Evolutionary conservation across 306 rosid species (phyloP), one percentile per base, ranked within the genome.

Genomic region (Cucurbita maxima): DNA sequence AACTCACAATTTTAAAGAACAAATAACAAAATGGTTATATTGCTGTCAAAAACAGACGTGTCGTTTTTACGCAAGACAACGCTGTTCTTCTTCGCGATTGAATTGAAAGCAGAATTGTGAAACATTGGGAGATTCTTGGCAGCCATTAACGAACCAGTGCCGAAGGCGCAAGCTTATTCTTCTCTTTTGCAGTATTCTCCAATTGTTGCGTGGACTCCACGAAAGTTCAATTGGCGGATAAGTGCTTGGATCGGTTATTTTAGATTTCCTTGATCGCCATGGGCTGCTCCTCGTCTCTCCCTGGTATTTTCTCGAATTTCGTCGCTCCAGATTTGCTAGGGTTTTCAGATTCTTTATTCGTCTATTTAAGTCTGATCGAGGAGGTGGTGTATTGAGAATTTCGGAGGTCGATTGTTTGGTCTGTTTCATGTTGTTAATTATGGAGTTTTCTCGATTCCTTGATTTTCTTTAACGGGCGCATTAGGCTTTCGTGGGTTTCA

Each of bases 231-330:
- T 72, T 6, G 3, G n/a, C 43, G 37, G 37, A n/a, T 10, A 15
- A 72, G 40, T 72, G 0, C 76, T 56, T 54, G 37, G 19, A n/a
- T 72, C 53, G 50, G 3, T 53, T n/a, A 11, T 55, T 53, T 63
- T 41, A 72, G 2, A 54, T 16, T 36, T 0, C 48, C 58, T 73
- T 43, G 19, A 73, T 73, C 50, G 43, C 11, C 41, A 77, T 93
- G 98, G 98, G 97, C 82, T 93, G 98, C 84, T 83, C 92, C 19
- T 80, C 94, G 40, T 93, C 98, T 80, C 38, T 83, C 78, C 88
- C 89, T 15, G 94, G 98, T 90, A 80, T 79, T 18, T 16, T 58
- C 19, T 18, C 4, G 10, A 50, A 47, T 48, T 75, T 57, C 67
- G 7, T 73, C 43, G 20, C 20, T 48, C 25, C 16, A 7, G 41